Conservation (phyloP, 1,139 yeast species). For the Ogataea hybrid region DNA sequence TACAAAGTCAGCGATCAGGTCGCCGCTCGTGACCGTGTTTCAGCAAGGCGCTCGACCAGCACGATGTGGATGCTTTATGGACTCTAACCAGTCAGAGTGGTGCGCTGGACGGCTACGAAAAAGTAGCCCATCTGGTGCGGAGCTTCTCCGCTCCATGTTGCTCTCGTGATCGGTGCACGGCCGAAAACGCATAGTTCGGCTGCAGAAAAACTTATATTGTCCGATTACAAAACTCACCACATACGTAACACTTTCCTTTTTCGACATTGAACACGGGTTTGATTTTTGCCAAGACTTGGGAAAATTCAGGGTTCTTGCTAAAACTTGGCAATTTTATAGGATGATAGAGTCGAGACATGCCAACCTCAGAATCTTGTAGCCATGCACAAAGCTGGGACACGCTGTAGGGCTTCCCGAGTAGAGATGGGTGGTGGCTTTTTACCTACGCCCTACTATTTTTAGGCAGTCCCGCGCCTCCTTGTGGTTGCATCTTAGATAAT, state of each 20-base stretch:
- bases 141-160: neutral
- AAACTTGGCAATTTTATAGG: neutral
- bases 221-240: no score
- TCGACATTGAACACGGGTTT: neutral
- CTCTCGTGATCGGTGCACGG: neutral
- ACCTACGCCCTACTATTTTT: neutral
- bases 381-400: no score
- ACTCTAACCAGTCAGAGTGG: neutral
- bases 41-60: no score
- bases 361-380: no score
- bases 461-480: neutral
- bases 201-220: no score
- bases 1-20: no score
- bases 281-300: constrained; percentile 6
- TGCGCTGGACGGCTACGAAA: no score
- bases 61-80: no score
- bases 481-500: constrained; percentile 2
- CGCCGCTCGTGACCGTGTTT: no score
- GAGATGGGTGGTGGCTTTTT: neutral
- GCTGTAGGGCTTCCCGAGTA: no score
- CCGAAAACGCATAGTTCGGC: no score
- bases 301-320: constrained; percentile 5
- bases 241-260: neutral
- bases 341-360: no score
- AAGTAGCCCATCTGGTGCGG: neutral